A percentile compares a stretch with the other conserved stretches of the same genome.
Evolutionary conservation across 2,329 filamentous ascomycete genomes (phyloP).

Genomic region (Laburnicola sp.): DNA sequence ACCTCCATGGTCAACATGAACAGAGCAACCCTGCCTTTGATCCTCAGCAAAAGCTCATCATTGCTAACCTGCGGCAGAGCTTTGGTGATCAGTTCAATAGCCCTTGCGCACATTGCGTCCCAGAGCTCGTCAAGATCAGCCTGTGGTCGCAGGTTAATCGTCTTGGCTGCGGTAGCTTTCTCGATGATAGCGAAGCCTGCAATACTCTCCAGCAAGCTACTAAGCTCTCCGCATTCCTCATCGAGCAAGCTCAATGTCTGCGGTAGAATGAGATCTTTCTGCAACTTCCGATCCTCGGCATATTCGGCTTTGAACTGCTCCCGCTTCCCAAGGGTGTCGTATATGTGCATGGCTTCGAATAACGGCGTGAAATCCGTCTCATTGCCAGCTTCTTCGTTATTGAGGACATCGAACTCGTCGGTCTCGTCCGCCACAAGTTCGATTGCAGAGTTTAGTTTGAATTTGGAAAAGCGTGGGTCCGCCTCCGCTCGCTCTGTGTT

Average conservation of each 20-base stretch:
- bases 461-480: conserved; percentile 74
- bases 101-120: conserved; percentile 95
- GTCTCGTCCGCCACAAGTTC: conserved; percentile 93
- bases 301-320: conserved; percentile 92
- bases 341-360: conserved; percentile 94
- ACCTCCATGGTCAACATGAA: conserved; percentile 99
- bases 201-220: conserved; percentile 88
- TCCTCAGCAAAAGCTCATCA: conserved; percentile 87
- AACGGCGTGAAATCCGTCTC: conserved; percentile 93
- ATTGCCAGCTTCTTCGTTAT: conserved; percentile 80
- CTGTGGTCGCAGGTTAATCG: conserved; percentile 75
- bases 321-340: conserved; percentile 88
- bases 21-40: conserved; percentile 87
- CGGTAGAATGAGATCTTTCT: conserved; percentile 89
- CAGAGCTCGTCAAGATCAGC: conserved; percentile 97
- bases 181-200: conserved; percentile 97
- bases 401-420: conserved; percentile 91
- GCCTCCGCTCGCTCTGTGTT: conserved; percentile 81
- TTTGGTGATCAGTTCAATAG: conserved; percentile 78
- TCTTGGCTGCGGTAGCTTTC: conserved; percentile 85
- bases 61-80: conserved; percentile 79
- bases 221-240: conserved; percentile 84
- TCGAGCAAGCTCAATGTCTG: conserved; percentile 73
- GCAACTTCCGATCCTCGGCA: conserved; percentile 82
- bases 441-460: conserved; percentile 93